Evolutionary conservation across 2,329 filamentous ascomycete genomes (phyloP), one percentile per base, ranked within the genome.

Genomic region (Fusarium sp.): DNA sequence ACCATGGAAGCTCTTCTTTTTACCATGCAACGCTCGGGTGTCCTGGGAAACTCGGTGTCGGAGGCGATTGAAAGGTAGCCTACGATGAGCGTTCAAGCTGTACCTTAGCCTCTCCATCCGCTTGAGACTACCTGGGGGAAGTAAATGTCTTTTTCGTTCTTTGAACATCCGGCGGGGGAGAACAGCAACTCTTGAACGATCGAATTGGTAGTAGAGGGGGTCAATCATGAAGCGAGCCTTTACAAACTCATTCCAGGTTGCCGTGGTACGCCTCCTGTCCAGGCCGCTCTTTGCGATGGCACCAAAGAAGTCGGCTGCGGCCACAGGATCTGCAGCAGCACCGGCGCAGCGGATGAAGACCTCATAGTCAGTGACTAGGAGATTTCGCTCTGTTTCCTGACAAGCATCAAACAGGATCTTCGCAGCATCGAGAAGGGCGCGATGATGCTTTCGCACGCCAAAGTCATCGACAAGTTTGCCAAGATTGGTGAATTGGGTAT

Each of bases 261-360:
- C 72, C 3, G 80, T 77, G 2, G 80, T 81, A 30, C 84, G 81
- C 68, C 78, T 80, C 1, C 72, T 54, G 65, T 77, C 79, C 58
- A 83, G 30, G 5, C 77, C 75, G 18, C 71, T 64, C 16, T 62
- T 20, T 10, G 75, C 67, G 71, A 85, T 82, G 59, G 81, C 34
- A 32, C 71, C 67, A 27, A 72, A 87, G 48, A 87, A 74, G 25
- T 64, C 65, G 62, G 82, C 82, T 8, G 80, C 83, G 10, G 80
- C 79, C 1, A 66, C 39, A 0, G 81, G 72, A 61, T 88, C 84
- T 4, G 82, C 80, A 10, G 83, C 82, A 18, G 87, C 85, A 5
- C 86, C 88, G 4, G 87, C 87, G 64, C 83, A 87, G 20, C 87
- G 82, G 37, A 90, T 71, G 16, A 87, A 79, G 3, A 84, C 78